Evolutionary conservation across 2,329 filamentous ascomycete genomes (phyloP), one percentile per base, ranked within the genome.

Genomic region (Colletotrichum gigasporum): DNA sequence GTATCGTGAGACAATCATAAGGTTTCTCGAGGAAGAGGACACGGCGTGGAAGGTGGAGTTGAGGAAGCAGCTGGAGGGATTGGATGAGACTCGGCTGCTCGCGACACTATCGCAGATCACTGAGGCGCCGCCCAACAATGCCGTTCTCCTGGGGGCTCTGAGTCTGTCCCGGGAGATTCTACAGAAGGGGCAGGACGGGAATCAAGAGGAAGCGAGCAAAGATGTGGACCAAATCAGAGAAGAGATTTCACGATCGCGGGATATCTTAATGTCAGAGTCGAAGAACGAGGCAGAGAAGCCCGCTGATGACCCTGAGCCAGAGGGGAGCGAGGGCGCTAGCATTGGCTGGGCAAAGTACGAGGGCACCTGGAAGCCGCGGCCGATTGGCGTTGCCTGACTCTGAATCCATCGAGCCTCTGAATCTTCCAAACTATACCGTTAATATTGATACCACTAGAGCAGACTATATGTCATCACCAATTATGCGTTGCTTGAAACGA

Each of bases 301-400:
- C n/a, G 58, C 30, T 22, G 32, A 48, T 5, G 65, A 67, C 18
- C 32, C 35, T 12, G 55, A 64, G 24, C n/a, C 39, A 5, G 52
- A 59, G 10, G 64, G 69, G 26, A 53, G 35, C 6, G 64, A 57
- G 24, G 67, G 64, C 6, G 39, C 61, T 42, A 62, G 70, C n/a
- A 68, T 69, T 42, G 77, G 78, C 22, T 89, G 87, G 86, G 76
- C 77, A 20, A 75, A 77, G 60, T 85, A 83, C 67, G 74, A 83
- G 50, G 85, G 84, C 7, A 71, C 76, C 2, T 89, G 87, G 87
- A 82, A 80, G 62, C 80, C 86, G 9, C 86, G 83, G 69, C 86
- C 87, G 0, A 88, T 89, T 68, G 87, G 87, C 5, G 76, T 84
- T 54, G 79, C 83, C 8, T 88, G 70, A 18, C 6, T 4, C 35